A percentile compares a stretch with the other conserved stretches of the same genome.
Evolutionary conservation across 2,329 filamentous ascomycete genomes (phyloP).

Genomic region (Fusarium dimerum): DNA sequence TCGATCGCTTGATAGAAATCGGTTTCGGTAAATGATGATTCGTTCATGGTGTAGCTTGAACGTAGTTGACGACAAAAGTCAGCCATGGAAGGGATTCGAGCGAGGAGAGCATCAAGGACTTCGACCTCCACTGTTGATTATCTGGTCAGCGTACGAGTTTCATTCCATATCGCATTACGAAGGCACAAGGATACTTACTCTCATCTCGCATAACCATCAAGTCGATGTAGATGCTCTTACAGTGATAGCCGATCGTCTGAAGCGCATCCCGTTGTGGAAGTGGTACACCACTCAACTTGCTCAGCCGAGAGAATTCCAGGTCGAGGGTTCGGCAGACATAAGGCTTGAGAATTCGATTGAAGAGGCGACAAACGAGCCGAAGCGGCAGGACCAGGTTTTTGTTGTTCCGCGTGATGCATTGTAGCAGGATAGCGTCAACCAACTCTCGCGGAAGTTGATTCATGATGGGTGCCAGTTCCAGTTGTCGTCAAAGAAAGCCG

Average conservation of each 20-base stretch:
- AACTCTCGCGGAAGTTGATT: constrained; percentile 51
- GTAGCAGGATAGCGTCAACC: constrained; percentile 46
- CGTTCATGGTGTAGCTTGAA: constrained; percentile 49
- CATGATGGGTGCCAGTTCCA: constrained; percentile 32
- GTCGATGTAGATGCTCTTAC: constrained; percentile 52
- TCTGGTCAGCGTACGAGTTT: constrained; percentile 8
- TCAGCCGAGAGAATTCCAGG: constrained; percentile 52
- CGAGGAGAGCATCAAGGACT: constrained; percentile 48
- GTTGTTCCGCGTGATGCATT: constrained; percentile 41
- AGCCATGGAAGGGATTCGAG: constrained; percentile 46
- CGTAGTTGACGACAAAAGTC: constrained; percentile 46
- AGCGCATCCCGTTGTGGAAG: constrained; percentile 43
- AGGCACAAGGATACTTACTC: constrained; percentile 34
- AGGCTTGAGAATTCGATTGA: constrained; percentile 48
- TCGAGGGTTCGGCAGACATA: constrained; percentile 49
- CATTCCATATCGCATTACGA: background rate
- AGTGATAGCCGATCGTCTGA: constrained; percentile 48
- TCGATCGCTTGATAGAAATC: constrained; percentile 47
- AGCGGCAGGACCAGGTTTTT: constrained; percentile 48
- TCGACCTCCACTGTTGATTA: constrained; percentile 47
- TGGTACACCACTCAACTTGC: constrained; percentile 34
- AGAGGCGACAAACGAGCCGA: constrained; percentile 51
- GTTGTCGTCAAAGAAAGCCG: background rate
- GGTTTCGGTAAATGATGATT: constrained; percentile 49
- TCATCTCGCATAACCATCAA: constrained; percentile 56